Evolutionary conservation across 2,329 filamentous ascomycete species (phyloP).

Genomic region (Bipolaris cookei): DNA sequence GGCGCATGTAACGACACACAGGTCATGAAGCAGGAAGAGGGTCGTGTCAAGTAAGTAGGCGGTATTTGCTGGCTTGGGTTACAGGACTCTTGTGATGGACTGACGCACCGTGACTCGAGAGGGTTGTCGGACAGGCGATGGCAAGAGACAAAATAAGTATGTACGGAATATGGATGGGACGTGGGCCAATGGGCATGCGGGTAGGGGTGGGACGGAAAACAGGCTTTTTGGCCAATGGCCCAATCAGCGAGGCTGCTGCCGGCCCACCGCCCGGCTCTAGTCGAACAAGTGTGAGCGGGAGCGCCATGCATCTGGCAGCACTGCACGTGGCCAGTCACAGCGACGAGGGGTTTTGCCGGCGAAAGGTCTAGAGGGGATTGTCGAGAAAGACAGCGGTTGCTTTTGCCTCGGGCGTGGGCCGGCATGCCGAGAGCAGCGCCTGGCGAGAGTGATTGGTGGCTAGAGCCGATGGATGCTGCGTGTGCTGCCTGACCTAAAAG

Average conservation of each 20-base stretch:
- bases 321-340: slow-evolving; percentile 1
- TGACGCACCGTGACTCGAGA: slow-evolving; percentile 21
- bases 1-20: background rate
- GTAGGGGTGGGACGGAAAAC: background rate
- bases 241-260: background rate
- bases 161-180: background rate
- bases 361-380: background rate
- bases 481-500: slow-evolving; percentile 26
- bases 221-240: background rate
- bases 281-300: background rate
- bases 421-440: slow-evolving; percentile 23
- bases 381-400: slow-evolving; percentile 4
- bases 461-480: slow-evolving; percentile 14
- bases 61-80: background rate
- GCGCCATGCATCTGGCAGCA: slow-evolving; percentile 1
- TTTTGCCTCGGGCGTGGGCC: slow-evolving; percentile 21
- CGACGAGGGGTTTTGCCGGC: background rate
- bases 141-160: background rate
- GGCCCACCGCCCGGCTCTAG: background rate
- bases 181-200: background rate
- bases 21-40: background rate
- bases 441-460: slow-evolving; percentile 22
- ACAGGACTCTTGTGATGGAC: slow-evolving; percentile 12
- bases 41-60: slow-evolving; percentile 4
- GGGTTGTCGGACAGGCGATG: background rate